Evolutionary conservation across 2,329 filamentous ascomycete species (phyloP).

Genomic region (Pseudopyricularia javanii): DNA sequence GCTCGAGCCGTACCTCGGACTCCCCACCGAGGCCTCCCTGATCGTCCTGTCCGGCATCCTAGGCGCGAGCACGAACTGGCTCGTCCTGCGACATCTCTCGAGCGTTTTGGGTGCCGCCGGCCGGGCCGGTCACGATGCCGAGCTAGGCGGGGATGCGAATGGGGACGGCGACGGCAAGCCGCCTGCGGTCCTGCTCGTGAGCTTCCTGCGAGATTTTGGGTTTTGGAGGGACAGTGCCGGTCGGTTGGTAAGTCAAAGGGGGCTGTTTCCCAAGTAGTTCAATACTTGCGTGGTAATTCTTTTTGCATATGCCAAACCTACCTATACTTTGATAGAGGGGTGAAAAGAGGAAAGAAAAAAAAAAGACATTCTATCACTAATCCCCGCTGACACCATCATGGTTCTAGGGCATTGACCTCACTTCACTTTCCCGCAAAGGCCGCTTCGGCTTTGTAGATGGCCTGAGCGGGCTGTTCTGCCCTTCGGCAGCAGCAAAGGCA

Average conservation of each 20-base stretch:
- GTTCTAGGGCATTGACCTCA: conserved; percentile 58
- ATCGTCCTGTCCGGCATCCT: conserved; percentile 57
- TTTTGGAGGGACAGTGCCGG: conserved; percentile 68
- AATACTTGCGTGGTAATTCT: background rate
- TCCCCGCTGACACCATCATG: background rate
- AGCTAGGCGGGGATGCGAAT: conserved; percentile 14
- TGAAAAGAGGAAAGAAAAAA: background rate
- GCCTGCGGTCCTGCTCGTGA: conserved; percentile 58
- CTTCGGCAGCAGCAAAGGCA: background rate
- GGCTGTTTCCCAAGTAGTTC: background rate
- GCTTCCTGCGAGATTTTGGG: conserved; percentile 64
- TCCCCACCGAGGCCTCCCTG: conserved; percentile 46
- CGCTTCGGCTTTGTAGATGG: conserved; percentile 68
- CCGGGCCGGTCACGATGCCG: background rate
- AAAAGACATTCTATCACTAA: background rate
- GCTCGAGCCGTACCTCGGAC: conserved; percentile 49
- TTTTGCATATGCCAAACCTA: conserved; percentile 1
- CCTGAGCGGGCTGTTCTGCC: conserved; percentile 42
- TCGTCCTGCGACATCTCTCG: conserved; percentile 42
- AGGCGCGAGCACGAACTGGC: conserved; percentile 53
- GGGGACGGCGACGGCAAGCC: conserved; percentile 17
- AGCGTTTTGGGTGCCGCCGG: background rate
- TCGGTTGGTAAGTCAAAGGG: conserved; percentile 45
- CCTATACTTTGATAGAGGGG: background rate
- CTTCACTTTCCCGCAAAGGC: conserved; percentile 40